These are phyloP conservation scores for Aspergillus vadensis DNA, from an alignment of 2,329 filamentous ascomycete species.

Conservation along the genomic window DNA sequence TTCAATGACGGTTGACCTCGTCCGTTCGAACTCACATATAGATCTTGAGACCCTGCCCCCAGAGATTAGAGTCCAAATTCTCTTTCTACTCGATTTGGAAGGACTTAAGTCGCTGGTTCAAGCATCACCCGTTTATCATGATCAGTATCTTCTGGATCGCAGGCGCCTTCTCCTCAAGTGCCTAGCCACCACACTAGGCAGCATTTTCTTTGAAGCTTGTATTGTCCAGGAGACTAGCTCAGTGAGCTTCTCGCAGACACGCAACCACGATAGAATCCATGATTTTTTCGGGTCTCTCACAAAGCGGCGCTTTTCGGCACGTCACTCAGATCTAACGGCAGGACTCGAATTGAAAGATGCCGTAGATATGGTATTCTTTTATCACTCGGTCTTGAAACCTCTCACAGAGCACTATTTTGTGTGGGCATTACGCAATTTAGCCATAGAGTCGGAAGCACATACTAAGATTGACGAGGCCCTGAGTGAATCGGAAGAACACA, in stretches of 20 bases:
- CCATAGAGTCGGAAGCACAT: background rate
- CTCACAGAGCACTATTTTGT: constrained; percentile 9
- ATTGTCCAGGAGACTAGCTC: constrained; percentile 7
- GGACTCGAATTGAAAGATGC: too few species aligned
- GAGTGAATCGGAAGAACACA: constrained; percentile 12
- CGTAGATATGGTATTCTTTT: constrained; percentile 8
- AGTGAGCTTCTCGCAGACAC: too few species aligned
- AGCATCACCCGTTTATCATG: background rate
- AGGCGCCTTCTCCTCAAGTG: background rate
- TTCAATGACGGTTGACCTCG: too few species aligned
- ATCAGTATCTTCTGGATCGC: background rate
- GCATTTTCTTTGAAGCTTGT: constrained; percentile 12
- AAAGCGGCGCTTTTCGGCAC: too few species aligned
- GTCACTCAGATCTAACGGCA: too few species aligned
- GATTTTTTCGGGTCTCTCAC: too few species aligned
- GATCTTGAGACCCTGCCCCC: background rate
- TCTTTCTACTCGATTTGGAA: background rate
- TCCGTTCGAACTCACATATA: background rate
- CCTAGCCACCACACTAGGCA: background rate
- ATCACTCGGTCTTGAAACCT: constrained; percentile 16
- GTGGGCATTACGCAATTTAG: constrained; percentile 16
- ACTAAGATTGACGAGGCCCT: background rate
- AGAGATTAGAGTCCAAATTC: background rate
- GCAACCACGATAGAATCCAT: too few species aligned
- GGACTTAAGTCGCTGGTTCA: background rate